Evolutionary conservation across 2,329 filamentous ascomycete species (phyloP).

Genomic region (Taxawa tesnikishii): DNA sequence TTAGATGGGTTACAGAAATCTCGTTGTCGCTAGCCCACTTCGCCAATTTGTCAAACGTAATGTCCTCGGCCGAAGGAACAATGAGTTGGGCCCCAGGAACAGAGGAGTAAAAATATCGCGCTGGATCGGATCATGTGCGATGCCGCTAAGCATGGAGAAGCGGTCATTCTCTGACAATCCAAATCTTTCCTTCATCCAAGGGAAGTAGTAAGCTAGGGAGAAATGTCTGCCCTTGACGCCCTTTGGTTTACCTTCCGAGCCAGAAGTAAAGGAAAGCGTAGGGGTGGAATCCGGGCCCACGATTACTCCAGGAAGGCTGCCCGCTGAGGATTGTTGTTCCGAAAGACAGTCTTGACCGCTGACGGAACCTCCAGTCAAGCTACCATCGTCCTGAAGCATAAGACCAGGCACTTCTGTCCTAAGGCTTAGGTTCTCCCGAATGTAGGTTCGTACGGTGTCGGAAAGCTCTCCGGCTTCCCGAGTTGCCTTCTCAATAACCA

Average conservation of each 20-base stretch:
- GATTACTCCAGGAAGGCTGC: slow-evolving; percentile 53
- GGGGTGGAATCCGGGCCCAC: slow-evolving; percentile 79
- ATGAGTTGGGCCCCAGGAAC: slow-evolving; percentile 73
- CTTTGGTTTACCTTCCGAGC: slow-evolving; percentile 68
- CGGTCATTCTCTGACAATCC: slow-evolving; percentile 56
- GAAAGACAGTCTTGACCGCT: slow-evolving; percentile 56
- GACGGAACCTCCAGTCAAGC: slow-evolving; percentile 54
- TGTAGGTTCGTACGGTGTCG: slow-evolving; percentile 50
- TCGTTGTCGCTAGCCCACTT: slow-evolving; percentile 75
- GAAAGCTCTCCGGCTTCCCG: slow-evolving; percentile 54
- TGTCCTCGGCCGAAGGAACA: slow-evolving; percentile 69
- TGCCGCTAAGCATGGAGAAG: slow-evolving; percentile 77
- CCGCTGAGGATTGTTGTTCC: slow-evolving; percentile 37
- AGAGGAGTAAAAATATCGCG: slow-evolving; percentile 81
- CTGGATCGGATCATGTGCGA: slow-evolving; percentile 57
- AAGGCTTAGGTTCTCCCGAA: slow-evolving; percentile 59
- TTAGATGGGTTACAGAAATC: slow-evolving; percentile 75
- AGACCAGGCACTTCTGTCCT: slow-evolving; percentile 65
- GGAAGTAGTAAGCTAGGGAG: slow-evolving; percentile 73
- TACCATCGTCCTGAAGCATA: slow-evolving; percentile 57
- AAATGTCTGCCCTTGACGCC: slow-evolving; percentile 82
- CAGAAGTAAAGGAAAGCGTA: slow-evolving; percentile 52
- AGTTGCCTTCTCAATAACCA: slow-evolving; percentile 61
- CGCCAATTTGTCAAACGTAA: slow-evolving; percentile 70
- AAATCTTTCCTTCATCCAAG: slow-evolving; percentile 86